Evolutionary conservation across 768 basidiomycete genomes (phyloP).

Genomic region (Lactarius pseudohatsudake): DNA sequence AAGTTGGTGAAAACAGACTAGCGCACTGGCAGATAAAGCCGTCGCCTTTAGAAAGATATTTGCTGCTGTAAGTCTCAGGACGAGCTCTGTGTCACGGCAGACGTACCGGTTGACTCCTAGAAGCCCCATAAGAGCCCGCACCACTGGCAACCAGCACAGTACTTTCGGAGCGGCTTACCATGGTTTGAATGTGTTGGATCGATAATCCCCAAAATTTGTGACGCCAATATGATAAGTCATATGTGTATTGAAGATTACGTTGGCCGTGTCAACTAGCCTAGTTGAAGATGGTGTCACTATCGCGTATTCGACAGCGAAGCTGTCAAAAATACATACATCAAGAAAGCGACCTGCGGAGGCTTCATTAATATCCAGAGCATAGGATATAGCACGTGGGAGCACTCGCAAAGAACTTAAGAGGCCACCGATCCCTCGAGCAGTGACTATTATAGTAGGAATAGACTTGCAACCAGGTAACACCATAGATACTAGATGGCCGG

Average conservation of each 20-base stretch:
- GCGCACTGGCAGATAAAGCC: neutral
- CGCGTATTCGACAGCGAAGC: too few species aligned
- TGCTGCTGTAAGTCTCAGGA: neutral
- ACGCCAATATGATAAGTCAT: neutral
- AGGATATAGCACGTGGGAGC: too few species aligned
- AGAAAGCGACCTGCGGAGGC: neutral
- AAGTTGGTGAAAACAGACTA: neutral
- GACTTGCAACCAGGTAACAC: neutral
- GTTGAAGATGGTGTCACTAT: too few species aligned
- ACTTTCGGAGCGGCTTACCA: neutral
- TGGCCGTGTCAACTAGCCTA: too few species aligned
- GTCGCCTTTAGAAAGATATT: neutral
- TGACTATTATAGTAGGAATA: neutral
- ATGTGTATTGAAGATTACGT: too few species aligned
- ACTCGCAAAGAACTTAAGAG: too few species aligned
- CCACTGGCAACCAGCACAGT: too few species aligned
- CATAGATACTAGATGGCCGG: neutral
- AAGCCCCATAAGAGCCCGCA: neutral
- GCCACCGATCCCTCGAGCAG: neutral
- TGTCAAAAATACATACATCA: neutral
- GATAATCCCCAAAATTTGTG: too few species aligned
- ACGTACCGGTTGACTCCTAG: neutral
- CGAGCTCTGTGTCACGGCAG: too few species aligned
- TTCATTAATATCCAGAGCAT: too few species aligned
- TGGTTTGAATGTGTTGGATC: neutral